phyloP scores from a whole-genome alignment of 805 yeast genomes.

The Cyberlindnera suaveolens region DNA sequence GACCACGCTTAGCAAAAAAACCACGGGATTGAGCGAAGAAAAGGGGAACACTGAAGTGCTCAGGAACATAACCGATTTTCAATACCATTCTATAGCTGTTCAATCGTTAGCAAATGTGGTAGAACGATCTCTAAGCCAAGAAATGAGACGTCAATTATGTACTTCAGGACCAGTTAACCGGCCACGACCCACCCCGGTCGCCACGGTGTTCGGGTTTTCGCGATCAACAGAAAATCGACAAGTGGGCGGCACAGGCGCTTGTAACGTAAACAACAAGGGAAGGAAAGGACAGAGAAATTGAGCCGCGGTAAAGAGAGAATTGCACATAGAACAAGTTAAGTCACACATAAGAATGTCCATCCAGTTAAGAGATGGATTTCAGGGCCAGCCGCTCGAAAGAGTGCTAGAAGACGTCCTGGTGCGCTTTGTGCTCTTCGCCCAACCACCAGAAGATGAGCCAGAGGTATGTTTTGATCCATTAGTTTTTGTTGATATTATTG shows the following conservation, averaged over 20 bases:
- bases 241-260: not conserved
- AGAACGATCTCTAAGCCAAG: too few relatives aligned
- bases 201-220: too few relatives aligned
- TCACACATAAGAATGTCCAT: conserved; percentile 41
- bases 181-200: too few relatives aligned
- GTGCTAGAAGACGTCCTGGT: conserved; percentile 83
- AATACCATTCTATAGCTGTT: conserved; percentile 23
- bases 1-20: conserved; percentile 40
- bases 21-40: conserved; percentile 62
- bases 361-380: conserved; percentile 49
- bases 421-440: conserved; percentile 79
- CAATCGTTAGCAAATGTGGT: not conserved
- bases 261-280: not conserved
- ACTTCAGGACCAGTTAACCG: not conserved
- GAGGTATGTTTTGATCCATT: conserved; percentile 30
- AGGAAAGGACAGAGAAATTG: not conserved
- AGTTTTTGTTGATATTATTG: not conserved
- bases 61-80: conserved; percentile 81
- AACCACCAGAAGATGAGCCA: conserved; percentile 2
- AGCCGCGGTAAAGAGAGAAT: not conserved
- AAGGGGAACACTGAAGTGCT: conserved; percentile 86
- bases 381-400: conserved; percentile 60
- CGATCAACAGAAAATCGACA: too few relatives aligned
- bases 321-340: conserved; percentile 1
- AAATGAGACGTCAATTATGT: too few relatives aligned